Evolutionary conservation across 2,329 filamentous ascomycete species (phyloP).

Genomic region (Monilinia laxa): DNA sequence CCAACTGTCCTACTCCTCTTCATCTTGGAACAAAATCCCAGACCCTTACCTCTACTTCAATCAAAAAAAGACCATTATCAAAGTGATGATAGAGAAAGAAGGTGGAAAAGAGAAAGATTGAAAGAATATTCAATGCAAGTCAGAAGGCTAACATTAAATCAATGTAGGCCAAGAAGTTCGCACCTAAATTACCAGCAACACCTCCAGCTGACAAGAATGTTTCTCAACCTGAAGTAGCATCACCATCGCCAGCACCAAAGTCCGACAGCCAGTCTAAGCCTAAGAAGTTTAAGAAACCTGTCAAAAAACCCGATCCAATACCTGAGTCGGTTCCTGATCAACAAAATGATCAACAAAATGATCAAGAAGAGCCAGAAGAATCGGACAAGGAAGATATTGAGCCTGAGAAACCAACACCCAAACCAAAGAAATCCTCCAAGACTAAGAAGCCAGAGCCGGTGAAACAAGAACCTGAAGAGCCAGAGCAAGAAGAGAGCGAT

Average conservation of each 20-base stretch:
- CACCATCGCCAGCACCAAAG: slow-evolving; percentile 18
- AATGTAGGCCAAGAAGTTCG: slow-evolving; percentile 26
- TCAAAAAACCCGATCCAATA: slow-evolving; percentile 43
- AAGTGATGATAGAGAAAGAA: slow-evolving; percentile 1
- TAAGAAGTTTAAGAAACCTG: slow-evolving; percentile 44
- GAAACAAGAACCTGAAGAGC: slow-evolving; percentile 6
- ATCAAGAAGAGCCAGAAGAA: slow-evolving; percentile 45
- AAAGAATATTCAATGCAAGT: slow-evolving; percentile 21
- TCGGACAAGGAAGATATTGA: slow-evolving; percentile 57
- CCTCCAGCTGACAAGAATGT: slow-evolving; percentile 22
- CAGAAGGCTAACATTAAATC: slow-evolving; percentile 22
- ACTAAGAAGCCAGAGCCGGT: background rate
- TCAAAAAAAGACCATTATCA: background rate
- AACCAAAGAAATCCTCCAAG: slow-evolving; percentile 12
- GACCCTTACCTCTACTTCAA: background rate
- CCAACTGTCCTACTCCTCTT: slow-evolving; percentile 21
- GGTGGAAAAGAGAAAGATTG: slow-evolving; percentile 15
- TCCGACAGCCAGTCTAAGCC: background rate
- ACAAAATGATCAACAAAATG: slow-evolving; percentile 42
- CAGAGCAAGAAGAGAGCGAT: background rate
- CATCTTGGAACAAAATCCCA: slow-evolving; percentile 10
- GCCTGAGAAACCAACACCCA: slow-evolving; percentile 4
- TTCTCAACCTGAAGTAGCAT: slow-evolving; percentile 21
- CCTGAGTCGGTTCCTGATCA: slow-evolving; percentile 41
- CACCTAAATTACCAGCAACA: slow-evolving; percentile 23